These are phyloP conservation scores for Ganoderma lucidum DNA, from an alignment of 1,284 basidiomycete species.

Conservation along the genomic window DNA sequence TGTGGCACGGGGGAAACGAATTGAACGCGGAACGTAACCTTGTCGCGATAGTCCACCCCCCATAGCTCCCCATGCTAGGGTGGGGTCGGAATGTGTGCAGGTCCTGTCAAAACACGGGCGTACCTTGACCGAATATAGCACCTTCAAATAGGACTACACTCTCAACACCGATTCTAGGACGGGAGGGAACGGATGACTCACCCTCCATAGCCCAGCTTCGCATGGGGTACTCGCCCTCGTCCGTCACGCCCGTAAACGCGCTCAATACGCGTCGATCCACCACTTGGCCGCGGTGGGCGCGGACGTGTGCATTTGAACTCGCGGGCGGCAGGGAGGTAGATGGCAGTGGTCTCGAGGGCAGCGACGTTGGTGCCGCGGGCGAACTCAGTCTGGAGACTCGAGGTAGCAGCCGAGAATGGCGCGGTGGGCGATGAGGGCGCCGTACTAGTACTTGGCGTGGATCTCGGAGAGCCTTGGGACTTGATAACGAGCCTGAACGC, in stretches of 20 bases:
- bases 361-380: conserved; percentile 82
- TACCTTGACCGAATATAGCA: conserved; percentile 73
- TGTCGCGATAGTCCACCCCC: conserved; percentile 69
- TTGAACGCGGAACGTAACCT: conserved; percentile 42
- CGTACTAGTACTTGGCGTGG: conserved; percentile 61
- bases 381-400: conserved; percentile 81
- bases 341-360: conserved; percentile 81
- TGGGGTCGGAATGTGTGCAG: not conserved
- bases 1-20: too few species aligned
- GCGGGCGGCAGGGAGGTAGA: conserved; percentile 70
- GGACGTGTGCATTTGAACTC: conserved; percentile 83
- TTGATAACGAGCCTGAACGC: conserved; percentile 75
- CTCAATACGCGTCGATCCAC: conserved; percentile 87
- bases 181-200: conserved; percentile 42
- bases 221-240: conserved; percentile 79
- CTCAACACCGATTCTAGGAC: not conserved
- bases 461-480: conserved; percentile 64
- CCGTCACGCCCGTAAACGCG: conserved; percentile 76
- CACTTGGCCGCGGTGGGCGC: conserved; percentile 83
- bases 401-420: conserved; percentile 75
- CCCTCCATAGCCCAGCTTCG: conserved; percentile 83
- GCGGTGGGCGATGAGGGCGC: conserved; percentile 54
- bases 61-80: conserved; percentile 63
- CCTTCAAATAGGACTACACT: conserved; percentile 46
- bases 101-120: conserved; percentile 11